Evolutionary conservation across 306 rosid species (phyloP).

Genomic region (Castanea mollissima): DNA sequence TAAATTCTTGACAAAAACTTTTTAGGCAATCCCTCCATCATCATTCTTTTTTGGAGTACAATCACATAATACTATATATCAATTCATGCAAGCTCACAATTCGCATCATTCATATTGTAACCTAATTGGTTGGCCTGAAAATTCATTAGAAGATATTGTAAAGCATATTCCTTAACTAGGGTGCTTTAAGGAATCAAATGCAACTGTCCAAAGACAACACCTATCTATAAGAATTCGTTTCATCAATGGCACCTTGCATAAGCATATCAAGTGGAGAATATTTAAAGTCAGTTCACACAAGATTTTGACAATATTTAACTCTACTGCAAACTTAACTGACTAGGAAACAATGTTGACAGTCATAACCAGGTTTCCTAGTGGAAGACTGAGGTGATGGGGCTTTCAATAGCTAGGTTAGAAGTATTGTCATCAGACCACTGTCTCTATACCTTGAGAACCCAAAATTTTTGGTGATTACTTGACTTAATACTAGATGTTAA

Average conservation of each 20-base stretch:
- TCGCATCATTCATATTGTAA: not conserved
- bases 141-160: conserved; percentile 1
- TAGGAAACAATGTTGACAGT: not conserved
- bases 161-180: conserved; percentile 31
- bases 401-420: not conserved
- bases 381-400: not conserved
- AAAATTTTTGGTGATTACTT: too few species aligned
- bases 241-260: conserved; percentile 26
- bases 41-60: not conserved
- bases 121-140: not conserved
- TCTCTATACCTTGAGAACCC: too few species aligned
- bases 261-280: conserved; percentile 35
- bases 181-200: conserved; percentile 43
- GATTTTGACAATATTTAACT: conserved; percentile 25
- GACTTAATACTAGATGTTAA: too few species aligned
- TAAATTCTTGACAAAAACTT: not conserved
- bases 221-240: conserved; percentile 26
- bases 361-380: not conserved
- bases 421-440: not conserved
- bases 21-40: not conserved
- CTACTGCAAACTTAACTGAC: conserved; percentile 20
- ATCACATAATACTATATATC: not conserved
- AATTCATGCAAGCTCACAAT: not conserved
- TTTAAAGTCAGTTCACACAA: conserved; percentile 26
- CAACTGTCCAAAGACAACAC: conserved; percentile 24